Evolutionary conservation across 2,329 filamentous ascomycete species (phyloP).

Genomic region (Aureobasidium pullulans): DNA sequence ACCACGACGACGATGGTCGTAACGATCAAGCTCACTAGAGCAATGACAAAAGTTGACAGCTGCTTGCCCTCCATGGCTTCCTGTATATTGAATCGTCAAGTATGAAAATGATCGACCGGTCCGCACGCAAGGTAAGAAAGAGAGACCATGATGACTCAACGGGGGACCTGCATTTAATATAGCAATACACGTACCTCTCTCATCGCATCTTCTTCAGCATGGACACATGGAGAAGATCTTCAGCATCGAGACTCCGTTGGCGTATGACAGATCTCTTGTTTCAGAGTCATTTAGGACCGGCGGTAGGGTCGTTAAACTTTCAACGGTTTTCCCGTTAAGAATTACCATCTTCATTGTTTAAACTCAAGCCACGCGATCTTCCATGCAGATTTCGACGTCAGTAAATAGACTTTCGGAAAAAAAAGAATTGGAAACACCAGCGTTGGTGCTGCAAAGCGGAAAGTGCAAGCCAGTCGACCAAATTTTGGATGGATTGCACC

Average conservation of each 20-base stretch:
- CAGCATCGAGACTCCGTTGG: background rate
- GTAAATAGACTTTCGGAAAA: background rate
- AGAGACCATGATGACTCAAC: background rate
- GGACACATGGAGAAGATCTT: background rate
- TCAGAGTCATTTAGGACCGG: background rate
- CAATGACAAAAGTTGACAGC: conserved; percentile 1
- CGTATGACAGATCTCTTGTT: background rate
- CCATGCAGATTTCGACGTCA: background rate
- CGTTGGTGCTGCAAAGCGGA: background rate
- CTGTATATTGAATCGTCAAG: background rate
- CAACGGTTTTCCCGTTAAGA: background rate
- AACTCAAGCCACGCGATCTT: background rate
- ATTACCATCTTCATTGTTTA: background rate
- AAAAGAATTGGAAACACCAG: background rate
- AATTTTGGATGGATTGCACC: background rate
- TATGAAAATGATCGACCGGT: background rate
- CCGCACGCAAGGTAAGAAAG: background rate
- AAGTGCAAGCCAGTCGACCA: background rate
- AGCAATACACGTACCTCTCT: background rate
- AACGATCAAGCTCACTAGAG: conserved; percentile 8
- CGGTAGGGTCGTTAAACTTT: background rate
- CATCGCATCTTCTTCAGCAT: background rate
- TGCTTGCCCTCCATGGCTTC: conserved; percentile 10
- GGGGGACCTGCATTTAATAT: background rate
- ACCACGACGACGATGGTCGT: conserved; percentile 13